A percentile compares a stretch with the other conserved stretches of the same genome.
phyloP scores from a whole-genome alignment of 352 stramenopile species.

The Globisporangium megalacanthum region DNA sequence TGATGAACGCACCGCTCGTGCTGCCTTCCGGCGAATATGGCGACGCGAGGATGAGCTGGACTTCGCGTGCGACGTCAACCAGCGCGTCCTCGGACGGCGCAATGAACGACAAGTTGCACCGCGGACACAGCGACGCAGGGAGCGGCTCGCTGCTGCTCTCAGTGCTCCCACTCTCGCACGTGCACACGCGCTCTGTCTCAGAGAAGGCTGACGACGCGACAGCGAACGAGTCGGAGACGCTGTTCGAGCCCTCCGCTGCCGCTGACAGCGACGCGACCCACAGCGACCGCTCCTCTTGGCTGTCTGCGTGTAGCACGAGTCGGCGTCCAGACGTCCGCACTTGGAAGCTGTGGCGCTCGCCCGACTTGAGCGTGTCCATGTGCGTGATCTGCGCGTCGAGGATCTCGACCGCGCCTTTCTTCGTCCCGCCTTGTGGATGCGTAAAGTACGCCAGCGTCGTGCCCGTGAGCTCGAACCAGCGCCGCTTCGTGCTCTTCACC shows the following conservation, averaged over 20 bases:
- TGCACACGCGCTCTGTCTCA: constrained; percentile 52
- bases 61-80: constrained; percentile 68
- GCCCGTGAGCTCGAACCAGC: constrained; percentile 79
- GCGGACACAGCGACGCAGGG: constrained; percentile 26
- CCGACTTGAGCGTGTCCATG: constrained; percentile 77
- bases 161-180: constrained; percentile 33
- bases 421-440: constrained; percentile 64
- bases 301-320: constrained; percentile 77
- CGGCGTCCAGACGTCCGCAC: constrained; percentile 54
- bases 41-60: constrained; percentile 76
- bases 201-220: constrained; percentile 9
- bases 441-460: constrained; percentile 71
- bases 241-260: constrained; percentile 34
- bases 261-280: constrained; percentile 72
- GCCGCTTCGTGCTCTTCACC: constrained; percentile 82
- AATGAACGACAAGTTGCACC: constrained; percentile 78
- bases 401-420: constrained; percentile 72
- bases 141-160: constrained; percentile 12
- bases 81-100: constrained; percentile 72
- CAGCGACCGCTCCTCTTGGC: constrained; percentile 74
- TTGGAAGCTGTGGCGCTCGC: constrained; percentile 76
- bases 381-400: constrained; percentile 42
- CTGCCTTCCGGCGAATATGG: constrained; percentile 81
- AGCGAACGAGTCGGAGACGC: constrained; percentile 13
- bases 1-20: constrained; percentile 66